Base-by-base conservation (phyloP, 768 basidiomycete genomes). In the Rhodotorula taiwanensis region DNA sequence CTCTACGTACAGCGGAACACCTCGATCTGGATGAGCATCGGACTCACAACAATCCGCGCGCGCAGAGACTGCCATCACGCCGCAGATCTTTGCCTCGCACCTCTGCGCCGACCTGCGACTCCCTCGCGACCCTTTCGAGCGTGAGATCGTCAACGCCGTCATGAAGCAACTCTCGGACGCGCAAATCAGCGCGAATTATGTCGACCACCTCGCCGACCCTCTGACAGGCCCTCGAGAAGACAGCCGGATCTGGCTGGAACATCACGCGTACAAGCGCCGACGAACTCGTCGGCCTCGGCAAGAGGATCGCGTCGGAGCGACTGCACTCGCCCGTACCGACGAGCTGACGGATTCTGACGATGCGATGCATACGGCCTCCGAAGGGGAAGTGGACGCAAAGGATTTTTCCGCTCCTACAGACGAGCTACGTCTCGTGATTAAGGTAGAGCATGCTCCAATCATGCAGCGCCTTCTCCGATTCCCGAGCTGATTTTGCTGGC, bases 91-190 rank as follows among this genome's bases (percentile, higher is more conserved):
- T 70, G 94, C 93, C 11, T 86, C 89, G 71, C 85, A 86, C 21
- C 79, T 98, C 25, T 84, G 94, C 27, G 93, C 94, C 72, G 95
- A 99, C 76, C 94, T 97, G 70, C 77, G 79, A 20, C 83, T 98
- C 34, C 80, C 87, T 0, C 74, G 82, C 30, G 80, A 77, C 21
- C 86, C 86, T 72, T 91, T 95, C 74, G 79, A 83, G 48, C 86
- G 88, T 74, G 79, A 84, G 23, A 94, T 79, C 41, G 69, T 76
- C 43, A 41, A 69, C 3, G 70, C 75, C 25, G 77, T 99, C 62
- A 85, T 89, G 66, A 91, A 94, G 71, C 90, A 95, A 71, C 78
- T 97, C 28, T 65, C 71, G 31, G 64, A 63, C 25, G 66, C 66
- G 14, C 65, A 76, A 23, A 72, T 70, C 9, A 70, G 69, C 10